phyloP scores from a whole-genome alignment of 2,329 filamentous ascomycete species.

The Hysterium pulicare region DNA sequence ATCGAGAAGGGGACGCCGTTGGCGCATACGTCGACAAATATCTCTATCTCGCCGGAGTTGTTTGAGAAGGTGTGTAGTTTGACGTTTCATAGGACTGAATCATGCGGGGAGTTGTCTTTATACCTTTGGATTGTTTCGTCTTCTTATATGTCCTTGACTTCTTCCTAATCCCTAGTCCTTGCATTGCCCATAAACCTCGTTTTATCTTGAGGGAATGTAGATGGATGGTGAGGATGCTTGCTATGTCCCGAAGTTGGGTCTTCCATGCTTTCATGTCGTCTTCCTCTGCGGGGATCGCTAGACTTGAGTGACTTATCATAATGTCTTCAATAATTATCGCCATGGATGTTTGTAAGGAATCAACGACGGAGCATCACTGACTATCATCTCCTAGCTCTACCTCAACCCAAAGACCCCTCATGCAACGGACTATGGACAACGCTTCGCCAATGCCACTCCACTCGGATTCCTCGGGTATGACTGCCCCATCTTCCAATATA shows the following conservation, averaged over 20 bases:
- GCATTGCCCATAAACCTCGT: slow-evolving; percentile 22
- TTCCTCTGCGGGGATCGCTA: no score
- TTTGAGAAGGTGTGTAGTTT: slow-evolving; percentile 20
- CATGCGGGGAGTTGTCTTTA: not conserved
- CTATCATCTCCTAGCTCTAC: slow-evolving; percentile 14
- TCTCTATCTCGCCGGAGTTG: slow-evolving; percentile 24
- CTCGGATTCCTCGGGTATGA: slow-evolving; percentile 28
- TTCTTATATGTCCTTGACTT: not conserved
- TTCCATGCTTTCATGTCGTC: no score
- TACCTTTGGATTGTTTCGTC: not conserved
- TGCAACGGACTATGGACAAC: slow-evolving; percentile 13
- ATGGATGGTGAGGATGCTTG: no score
- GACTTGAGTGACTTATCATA: no score
- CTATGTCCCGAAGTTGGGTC: no score
- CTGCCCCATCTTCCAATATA: no score
- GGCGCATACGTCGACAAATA: slow-evolving; percentile 22
- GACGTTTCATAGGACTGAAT: not conserved
- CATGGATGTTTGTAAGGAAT: no score
- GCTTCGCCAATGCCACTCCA: slow-evolving; percentile 25
- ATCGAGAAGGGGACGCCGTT: slow-evolving; percentile 20
- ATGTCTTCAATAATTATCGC: no score
- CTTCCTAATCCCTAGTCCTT: slow-evolving; percentile 13
- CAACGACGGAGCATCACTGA: no score
- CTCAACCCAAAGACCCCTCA: slow-evolving; percentile 23
- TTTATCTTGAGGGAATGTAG: no score